A percentile compares a stretch with the other conserved stretches of the same genome.
phyloP scores from a whole-genome alignment of 2,329 filamentous ascomycete species.

The Pseudogymnoascus sp. region DNA sequence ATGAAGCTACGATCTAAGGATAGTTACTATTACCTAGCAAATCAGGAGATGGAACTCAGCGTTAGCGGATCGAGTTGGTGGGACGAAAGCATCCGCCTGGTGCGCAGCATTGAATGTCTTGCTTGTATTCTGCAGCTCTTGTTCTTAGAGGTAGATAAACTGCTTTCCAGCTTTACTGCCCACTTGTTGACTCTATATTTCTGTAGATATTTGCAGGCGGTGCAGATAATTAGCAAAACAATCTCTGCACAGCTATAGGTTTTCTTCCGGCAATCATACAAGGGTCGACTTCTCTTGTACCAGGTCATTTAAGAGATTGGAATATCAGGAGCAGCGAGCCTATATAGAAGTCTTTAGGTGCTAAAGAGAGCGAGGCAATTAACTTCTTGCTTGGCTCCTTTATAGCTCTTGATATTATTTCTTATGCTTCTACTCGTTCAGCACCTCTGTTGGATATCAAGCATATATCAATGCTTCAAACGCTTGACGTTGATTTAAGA shows the following conservation, averaged over 20 bases:
- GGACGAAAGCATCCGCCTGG: background rate
- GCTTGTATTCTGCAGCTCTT: constrained; percentile 10
- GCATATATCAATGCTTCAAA: too few species aligned
- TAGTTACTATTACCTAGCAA: too few species aligned
- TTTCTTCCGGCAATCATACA: background rate
- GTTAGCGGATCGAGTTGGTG: background rate
- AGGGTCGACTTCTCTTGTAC: background rate
- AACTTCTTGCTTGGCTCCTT: too few species aligned
- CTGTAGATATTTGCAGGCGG: background rate
- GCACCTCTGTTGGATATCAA: too few species aligned
- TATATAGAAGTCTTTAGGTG: background rate
- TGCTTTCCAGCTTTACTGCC: background rate
- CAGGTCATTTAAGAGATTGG: background rate
- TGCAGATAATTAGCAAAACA: background rate
- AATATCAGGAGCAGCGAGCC: background rate
- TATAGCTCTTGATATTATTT: too few species aligned
- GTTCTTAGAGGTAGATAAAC: constrained; percentile 8
- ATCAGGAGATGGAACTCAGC: too few species aligned
- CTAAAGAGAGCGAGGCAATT: too few species aligned
- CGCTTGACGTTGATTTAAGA: too few species aligned
- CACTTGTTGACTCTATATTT: background rate
- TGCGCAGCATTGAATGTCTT: constrained; percentile 4
- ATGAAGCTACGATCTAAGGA: too few species aligned
- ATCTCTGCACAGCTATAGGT: background rate
- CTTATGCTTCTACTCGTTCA: too few species aligned